Base-by-base conservation (phyloP, 805 yeast genomes). In the Metschnikowia proteae region DNA sequence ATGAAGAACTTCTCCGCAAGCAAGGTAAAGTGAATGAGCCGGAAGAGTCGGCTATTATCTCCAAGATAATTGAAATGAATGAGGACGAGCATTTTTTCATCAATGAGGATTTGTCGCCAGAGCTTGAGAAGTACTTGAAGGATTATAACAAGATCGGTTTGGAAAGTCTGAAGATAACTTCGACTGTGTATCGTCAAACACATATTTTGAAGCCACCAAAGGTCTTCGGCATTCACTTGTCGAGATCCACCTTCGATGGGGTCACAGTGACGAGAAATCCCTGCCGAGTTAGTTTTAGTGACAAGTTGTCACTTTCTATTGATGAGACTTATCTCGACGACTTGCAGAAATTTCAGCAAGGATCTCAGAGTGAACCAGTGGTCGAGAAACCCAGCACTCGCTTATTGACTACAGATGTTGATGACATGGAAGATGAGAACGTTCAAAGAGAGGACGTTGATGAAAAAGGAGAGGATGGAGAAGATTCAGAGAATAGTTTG, bases 181-280 rank as follows among this genome's bases (percentile, higher is more conserved):
- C 92, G 0, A 79, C 83, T 0, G 88, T 92, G 4, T 78, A 81
- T 30, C 86, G 88, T 60, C 78, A 76, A 52, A 80, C 84, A 0
- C 73, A 75, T 25, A 75, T 89, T 36, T 73, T 80, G 9, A 75
- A 76, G 47, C 79, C 88, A 3, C 97, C 99, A 0, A 74, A 78
- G 47, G 68, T 88, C 5, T 72, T 94, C 43, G 79, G 87, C 0
- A 68, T 92, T n/a, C 98, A 92, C 63, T 67, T 94, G 37, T 88
- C 96, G 7, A 74, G 98, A 58, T 91, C 97, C 0, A 77, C 86
- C 37, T 90, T 78, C 61, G 76, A 80, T 43, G 88, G 86, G 6
- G 80, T 80, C 37, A 79, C 76, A 13, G 79, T 86, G 1, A 75
- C 83, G 6, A 78, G 96, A 57, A 91, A 88, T 65, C 71, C 87